Percentiles rank a stretch among this genome's conserved stretches.
Conservation (phyloP, 352 stramenopile species). For the Globisporangium middletonii region DNA sequence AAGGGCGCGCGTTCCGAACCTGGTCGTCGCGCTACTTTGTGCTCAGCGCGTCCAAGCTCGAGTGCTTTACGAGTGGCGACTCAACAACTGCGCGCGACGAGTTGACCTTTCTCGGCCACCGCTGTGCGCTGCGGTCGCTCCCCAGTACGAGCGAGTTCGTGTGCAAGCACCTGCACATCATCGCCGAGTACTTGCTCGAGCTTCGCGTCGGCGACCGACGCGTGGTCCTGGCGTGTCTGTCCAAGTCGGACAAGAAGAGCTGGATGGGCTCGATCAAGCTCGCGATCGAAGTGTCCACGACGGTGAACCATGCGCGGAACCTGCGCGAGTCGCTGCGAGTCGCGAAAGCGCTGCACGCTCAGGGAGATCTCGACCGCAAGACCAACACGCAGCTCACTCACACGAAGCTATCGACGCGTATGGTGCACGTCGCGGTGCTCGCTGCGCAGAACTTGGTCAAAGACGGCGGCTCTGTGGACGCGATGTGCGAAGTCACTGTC, state of each 20-base stretch:
- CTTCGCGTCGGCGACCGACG: slow-evolving; percentile 66
- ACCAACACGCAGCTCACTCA: slow-evolving; percentile 78
- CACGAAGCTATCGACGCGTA: slow-evolving; percentile 66
- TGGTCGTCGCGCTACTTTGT: slow-evolving; percentile 87
- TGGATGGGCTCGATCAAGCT: slow-evolving; percentile 86
- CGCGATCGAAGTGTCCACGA: slow-evolving; percentile 77
- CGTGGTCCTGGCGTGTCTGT: slow-evolving; percentile 80
- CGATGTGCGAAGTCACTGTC: slow-evolving; percentile 76
- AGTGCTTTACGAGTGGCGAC: slow-evolving; percentile 79
- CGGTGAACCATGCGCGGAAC: slow-evolving; percentile 58
- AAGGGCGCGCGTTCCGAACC: slow-evolving; percentile 71
- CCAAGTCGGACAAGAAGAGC: slow-evolving; percentile 74
- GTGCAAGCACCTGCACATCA: slow-evolving; percentile 61
- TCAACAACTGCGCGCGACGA: slow-evolving; percentile 68
- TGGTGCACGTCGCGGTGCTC: slow-evolving; percentile 69
- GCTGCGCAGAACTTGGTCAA: slow-evolving; percentile 79
- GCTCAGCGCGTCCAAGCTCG: slow-evolving; percentile 79
- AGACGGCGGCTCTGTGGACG: slow-evolving; percentile 65
- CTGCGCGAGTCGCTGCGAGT: slow-evolving; percentile 44
- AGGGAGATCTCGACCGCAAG: slow-evolving; percentile 59
- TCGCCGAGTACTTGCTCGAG: slow-evolving; percentile 68
- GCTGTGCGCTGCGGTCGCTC: slow-evolving; percentile 70
- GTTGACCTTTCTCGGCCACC: slow-evolving; percentile 72
- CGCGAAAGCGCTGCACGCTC: slow-evolving; percentile 46
- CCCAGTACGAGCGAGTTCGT: slow-evolving; percentile 55